Conservation (phyloP, 2,329 filamentous ascomycete genomes). For the Colletotrichum liriopes region DNA sequence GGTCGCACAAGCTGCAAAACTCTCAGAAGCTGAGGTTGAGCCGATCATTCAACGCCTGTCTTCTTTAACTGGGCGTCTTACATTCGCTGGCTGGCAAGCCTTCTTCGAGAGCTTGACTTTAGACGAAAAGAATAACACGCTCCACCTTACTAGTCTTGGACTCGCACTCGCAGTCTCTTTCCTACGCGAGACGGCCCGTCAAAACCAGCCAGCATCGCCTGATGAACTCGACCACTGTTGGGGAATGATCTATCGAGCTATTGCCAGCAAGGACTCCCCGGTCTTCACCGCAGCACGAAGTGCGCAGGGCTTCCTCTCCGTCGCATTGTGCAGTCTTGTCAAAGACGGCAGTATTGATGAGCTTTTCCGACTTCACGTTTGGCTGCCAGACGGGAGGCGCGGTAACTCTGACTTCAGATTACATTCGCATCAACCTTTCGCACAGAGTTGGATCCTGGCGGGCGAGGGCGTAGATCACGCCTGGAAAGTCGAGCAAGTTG, state of each 20-base stretch:
- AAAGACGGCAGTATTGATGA: slow-evolving; percentile 52
- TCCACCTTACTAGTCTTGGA: neutral
- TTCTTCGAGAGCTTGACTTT: neutral
- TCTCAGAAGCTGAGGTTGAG: neutral
- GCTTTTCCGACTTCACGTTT: slow-evolving; percentile 55
- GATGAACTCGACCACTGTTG: slow-evolving; percentile 3
- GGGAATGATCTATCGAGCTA: slow-evolving; percentile 7
- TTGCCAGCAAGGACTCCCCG: neutral
- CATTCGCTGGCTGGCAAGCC: neutral
- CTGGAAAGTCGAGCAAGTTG: slow-evolving; percentile 47
- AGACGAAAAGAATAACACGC: neutral
- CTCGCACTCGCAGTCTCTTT: slow-evolving; percentile 17
- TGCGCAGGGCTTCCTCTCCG: slow-evolving; percentile 53
- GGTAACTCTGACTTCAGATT: slow-evolving; percentile 48
- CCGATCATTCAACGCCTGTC: neutral
- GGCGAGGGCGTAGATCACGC: slow-evolving; percentile 52
- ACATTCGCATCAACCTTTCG: slow-evolving; percentile 55
- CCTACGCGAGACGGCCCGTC: slow-evolving; percentile 17
- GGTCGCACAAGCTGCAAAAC: slow-evolving; percentile 11
- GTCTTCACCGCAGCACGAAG: slow-evolving; percentile 46
- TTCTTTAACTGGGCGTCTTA: too few relatives aligned
- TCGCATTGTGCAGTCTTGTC: slow-evolving; percentile 54
- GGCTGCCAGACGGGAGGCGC: slow-evolving; percentile 51
- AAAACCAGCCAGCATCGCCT: neutral
- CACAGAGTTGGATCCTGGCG: slow-evolving; percentile 55